phyloP scores from a whole-genome alignment of 2,329 filamentous ascomycete species.

The Fusarium dlaminii region DNA sequence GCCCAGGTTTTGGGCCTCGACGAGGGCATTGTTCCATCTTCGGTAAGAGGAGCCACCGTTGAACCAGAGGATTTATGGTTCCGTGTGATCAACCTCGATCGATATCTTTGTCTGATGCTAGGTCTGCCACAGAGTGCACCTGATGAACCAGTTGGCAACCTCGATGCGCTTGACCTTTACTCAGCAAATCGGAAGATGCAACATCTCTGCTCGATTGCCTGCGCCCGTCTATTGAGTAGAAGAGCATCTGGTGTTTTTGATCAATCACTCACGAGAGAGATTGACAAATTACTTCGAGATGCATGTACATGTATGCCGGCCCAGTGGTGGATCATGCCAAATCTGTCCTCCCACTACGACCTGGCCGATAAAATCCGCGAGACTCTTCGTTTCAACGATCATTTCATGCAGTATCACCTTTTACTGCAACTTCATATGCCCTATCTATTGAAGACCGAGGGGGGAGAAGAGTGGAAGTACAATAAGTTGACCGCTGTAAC shows the following conservation, averaged over 20 bases:
- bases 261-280: conserved; percentile 49
- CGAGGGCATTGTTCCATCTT: conserved; percentile 17
- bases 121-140: conserved; percentile 55
- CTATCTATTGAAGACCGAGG: conserved; percentile 56
- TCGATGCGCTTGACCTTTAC: conserved; percentile 44
- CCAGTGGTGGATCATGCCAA: conserved; percentile 59
- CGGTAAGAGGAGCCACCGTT: conserved; percentile 20
- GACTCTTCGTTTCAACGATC: conserved; percentile 51
- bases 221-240: conserved; percentile 57
- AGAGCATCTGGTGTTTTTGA: conserved; percentile 46
- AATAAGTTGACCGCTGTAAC: conserved; percentile 56
- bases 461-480: conserved; percentile 53
- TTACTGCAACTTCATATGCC: conserved; percentile 64
- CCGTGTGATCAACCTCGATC: conserved; percentile 55
- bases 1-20: conserved; percentile 55
- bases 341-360: conserved; percentile 17
- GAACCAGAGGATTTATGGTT: conserved; percentile 56
- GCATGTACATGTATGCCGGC: conserved; percentile 53
- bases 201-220: conserved; percentile 53
- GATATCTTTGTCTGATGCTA: conserved; percentile 58
- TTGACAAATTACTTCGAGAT: conserved; percentile 58
- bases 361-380: conserved; percentile 41
- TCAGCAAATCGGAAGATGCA: conserved; percentile 55
- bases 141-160: conserved; percentile 49
- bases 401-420: conserved; percentile 61